These are phyloP conservation scores for Podaxis sp. DNA, from an alignment of 768 basidiomycete genomes.

Conservation along the genomic window DNA sequence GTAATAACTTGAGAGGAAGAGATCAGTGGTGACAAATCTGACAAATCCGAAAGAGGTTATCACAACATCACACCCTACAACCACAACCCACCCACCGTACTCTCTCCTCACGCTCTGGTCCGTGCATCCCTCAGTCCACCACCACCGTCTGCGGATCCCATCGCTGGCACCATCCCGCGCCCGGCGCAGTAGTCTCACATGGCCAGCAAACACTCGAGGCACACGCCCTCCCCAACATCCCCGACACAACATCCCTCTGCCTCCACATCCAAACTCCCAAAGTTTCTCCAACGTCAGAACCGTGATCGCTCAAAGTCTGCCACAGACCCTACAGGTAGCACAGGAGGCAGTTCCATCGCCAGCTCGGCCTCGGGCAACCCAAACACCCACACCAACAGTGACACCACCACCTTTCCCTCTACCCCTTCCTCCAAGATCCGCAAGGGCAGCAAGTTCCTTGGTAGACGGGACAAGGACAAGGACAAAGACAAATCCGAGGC, in stretches of 20 bases:
- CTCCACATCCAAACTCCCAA: conserved; percentile 53
- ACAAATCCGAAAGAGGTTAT: not conserved
- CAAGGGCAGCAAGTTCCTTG: conserved; percentile 18
- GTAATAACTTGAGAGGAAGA: not conserved
- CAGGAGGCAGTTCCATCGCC: conserved; percentile 38
- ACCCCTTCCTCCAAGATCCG: conserved; percentile 21
- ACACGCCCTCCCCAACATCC: conserved; percentile 22
- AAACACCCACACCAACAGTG: conserved; percentile 16
- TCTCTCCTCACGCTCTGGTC: not conserved
- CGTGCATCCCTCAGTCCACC: not conserved
- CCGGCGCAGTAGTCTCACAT: conserved; percentile 24
- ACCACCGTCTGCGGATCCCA: not conserved
- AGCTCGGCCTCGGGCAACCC: conserved; percentile 25
- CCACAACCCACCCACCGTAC: not conserved
- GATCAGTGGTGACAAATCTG: not conserved
- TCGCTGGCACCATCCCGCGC: too few species aligned
- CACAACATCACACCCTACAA: not conserved
- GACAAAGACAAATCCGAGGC: not conserved
- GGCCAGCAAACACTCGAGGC: conserved; percentile 45
- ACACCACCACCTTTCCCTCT: conserved; percentile 22
- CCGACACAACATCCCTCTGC: conserved; percentile 29
- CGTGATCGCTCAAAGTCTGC: conserved; percentile 62
- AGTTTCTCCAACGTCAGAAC: conserved; percentile 62
- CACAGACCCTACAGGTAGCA: conserved; percentile 36
- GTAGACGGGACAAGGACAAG: conserved; percentile 15